Evolutionary conservation across 1,284 basidiomycete genomes (phyloP).

Genomic region (Melampsora americana): DNA sequence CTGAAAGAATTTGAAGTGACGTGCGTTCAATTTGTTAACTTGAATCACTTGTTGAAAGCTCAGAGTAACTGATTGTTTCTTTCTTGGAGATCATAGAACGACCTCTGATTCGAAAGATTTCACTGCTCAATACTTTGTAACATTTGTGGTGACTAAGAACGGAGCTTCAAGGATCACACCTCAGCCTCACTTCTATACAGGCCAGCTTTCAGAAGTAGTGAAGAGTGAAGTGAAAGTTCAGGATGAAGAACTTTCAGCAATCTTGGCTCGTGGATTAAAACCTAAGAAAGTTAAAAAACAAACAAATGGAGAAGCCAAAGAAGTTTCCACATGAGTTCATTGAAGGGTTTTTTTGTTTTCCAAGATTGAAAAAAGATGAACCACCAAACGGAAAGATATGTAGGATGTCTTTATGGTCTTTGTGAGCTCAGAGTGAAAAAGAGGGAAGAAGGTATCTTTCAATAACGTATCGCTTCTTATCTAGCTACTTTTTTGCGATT

Average conservation of each 20-base stretch:
- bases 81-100: conserved; percentile 45
- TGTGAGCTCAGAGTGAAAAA: too few relatives aligned
- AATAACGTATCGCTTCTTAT: too few relatives aligned
- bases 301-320: conserved; percentile 60
- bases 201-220: conserved; percentile 87
- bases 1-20: conserved; percentile 81
- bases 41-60: background rate
- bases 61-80: conserved; percentile 14
- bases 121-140: conserved; percentile 49
- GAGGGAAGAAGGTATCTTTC: too few relatives aligned
- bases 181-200: conserved; percentile 78
- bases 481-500: too few relatives aligned
- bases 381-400: too few relatives aligned
- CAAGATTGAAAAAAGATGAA: too few relatives aligned
- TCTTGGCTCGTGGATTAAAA: conserved; percentile 74
- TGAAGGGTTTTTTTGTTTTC: too few relatives aligned
- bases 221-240: conserved; percentile 84
- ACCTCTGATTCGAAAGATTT: conserved; percentile 48
- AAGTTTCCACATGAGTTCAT: conserved; percentile 49
- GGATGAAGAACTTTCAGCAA: conserved; percentile 75
- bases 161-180: conserved; percentile 56
- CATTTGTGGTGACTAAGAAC: conserved; percentile 52
- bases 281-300: conserved; percentile 88
- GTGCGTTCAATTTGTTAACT: conserved; percentile 44
- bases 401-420: too few relatives aligned